These are phyloP conservation scores for Scalesia atractyloides DNA, from an alignment of 129 eudicot genomes.

Conservation along the genomic window DNA sequence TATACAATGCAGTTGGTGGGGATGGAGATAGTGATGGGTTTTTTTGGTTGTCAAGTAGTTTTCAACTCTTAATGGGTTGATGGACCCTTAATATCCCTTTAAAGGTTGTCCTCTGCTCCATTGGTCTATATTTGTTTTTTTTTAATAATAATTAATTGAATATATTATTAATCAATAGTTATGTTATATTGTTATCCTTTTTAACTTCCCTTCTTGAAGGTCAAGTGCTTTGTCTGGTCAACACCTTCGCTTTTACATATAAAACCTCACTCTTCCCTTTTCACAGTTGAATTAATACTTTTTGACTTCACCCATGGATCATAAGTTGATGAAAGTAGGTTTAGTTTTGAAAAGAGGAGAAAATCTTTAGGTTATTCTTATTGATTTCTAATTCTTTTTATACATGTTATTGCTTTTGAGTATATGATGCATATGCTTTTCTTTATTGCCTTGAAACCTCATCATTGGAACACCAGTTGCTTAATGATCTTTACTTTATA, in stretches of 20 bases:
- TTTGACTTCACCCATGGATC: conserved; percentile 43
- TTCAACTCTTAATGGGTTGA: conserved; percentile 41
- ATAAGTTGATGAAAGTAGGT: conserved; percentile 47
- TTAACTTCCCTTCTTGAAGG: conserved; percentile 40
- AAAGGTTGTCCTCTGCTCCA: conserved; percentile 33
- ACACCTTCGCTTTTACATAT: conserved; percentile 63
- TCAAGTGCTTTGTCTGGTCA: conserved; percentile 91
- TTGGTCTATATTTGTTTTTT: conserved; percentile 1
- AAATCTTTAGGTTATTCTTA: conserved; percentile 40
- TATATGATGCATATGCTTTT: conserved; percentile 34
- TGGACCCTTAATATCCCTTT: conserved; percentile 43
- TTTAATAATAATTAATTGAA: background rate
- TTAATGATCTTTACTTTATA: conserved; percentile 45
- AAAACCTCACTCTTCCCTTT: conserved; percentile 36
- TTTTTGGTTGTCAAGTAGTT: conserved; percentile 54
- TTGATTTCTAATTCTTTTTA: conserved; percentile 64
- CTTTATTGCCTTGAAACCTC: conserved; percentile 64
- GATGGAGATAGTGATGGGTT: conserved; percentile 27
- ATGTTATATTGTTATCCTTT: background rate
- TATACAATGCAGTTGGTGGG: conserved; percentile 20
- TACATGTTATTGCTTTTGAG: conserved; percentile 43
- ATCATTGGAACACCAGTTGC: conserved; percentile 41
- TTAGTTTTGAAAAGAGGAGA: conserved; percentile 45
- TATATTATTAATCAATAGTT: background rate
- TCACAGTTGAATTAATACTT: conserved; percentile 50